Percentiles rank a stretch among this genome's conserved stretches.
Evolutionary conservation across 1,284 basidiomycete genomes (phyloP).

Genomic region (Jaminaea rosea): DNA sequence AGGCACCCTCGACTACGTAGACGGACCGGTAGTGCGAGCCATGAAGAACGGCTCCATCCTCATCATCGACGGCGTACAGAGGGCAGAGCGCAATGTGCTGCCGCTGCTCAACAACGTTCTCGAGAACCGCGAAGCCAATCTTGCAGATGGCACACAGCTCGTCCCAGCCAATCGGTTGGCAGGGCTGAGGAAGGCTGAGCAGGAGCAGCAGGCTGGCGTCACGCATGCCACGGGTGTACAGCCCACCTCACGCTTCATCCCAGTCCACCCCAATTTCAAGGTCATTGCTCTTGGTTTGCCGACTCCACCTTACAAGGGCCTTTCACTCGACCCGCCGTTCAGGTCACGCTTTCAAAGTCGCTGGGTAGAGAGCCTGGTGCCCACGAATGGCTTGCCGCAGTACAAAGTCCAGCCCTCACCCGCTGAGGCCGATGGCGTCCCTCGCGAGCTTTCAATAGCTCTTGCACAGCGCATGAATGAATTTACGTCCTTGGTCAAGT

Average conservation of each 20-base stretch:
- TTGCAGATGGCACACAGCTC: conserved; percentile 48
- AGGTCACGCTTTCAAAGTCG: conserved; percentile 47
- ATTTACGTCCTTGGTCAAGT: conserved; percentile 27
- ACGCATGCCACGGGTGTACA: neutral
- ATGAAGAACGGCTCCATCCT: conserved; percentile 47
- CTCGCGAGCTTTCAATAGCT: neutral
- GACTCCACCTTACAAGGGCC: conserved; percentile 46
- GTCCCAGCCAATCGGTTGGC: conserved; percentile 45
- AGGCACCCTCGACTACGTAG: conserved; percentile 43
- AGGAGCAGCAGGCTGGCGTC: conserved; percentile 12
- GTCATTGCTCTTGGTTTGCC: conserved; percentile 47
- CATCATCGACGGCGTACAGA: conserved; percentile 48
- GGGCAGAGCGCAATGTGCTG: conserved; percentile 44
- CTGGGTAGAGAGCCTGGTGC: conserved; percentile 42
- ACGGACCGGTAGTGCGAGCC: conserved; percentile 46
- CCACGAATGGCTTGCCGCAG: neutral
- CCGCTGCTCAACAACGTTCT: conserved; percentile 48
- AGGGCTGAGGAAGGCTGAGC: conserved; percentile 10
- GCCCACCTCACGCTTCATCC: conserved; percentile 31
- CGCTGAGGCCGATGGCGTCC: neutral
- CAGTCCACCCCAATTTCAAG: conserved; percentile 46
- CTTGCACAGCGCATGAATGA: conserved; percentile 22
- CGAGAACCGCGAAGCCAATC: conserved; percentile 45
- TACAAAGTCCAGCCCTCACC: neutral
- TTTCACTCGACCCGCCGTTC: conserved; percentile 49